A percentile compares a stretch with the other conserved stretches of the same genome.
Evolutionary conservation across 1,284 basidiomycete species (phyloP).

Genomic region (Fereydounia khargensis): DNA sequence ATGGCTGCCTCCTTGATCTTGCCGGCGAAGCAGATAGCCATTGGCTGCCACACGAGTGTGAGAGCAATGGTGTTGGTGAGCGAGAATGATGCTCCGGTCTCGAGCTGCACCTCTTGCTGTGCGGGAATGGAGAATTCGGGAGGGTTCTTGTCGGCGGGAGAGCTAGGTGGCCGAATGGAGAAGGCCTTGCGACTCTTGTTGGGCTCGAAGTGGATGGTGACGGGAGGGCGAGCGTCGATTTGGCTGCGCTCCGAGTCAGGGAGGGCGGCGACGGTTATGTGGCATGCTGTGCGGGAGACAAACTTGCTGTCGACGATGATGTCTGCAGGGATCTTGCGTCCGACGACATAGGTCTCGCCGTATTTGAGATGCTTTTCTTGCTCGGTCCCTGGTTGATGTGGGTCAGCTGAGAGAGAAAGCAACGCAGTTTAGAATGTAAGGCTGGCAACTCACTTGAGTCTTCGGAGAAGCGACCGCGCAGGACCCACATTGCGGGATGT

Average conservation of each 20-base stretch:
- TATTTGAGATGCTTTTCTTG: slow-evolving; percentile 37
- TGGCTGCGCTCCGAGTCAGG: not conserved
- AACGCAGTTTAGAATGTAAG: not conserved
- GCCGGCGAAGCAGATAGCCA: slow-evolving; percentile 27
- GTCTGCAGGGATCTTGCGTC: slow-evolving; percentile 43
- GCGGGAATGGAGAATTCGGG: slow-evolving; percentile 15
- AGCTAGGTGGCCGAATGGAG: slow-evolving; percentile 4
- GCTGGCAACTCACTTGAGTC: slow-evolving; percentile 15
- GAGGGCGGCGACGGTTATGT: slow-evolving; percentile 17
- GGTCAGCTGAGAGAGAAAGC: no score
- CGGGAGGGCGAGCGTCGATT: slow-evolving; percentile 11
- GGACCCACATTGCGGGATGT: slow-evolving; percentile 39
- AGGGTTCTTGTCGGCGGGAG: not conserved
- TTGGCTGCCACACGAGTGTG: slow-evolving; percentile 22
- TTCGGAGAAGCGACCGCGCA: slow-evolving; percentile 33
- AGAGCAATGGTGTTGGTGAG: slow-evolving; percentile 33
- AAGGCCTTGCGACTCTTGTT: slow-evolving; percentile 34
- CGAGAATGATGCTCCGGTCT: slow-evolving; percentile 17
- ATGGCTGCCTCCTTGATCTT: slow-evolving; percentile 17
- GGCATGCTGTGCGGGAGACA: slow-evolving; percentile 26
- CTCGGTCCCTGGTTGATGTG: no score
- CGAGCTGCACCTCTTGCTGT: slow-evolving; percentile 11
- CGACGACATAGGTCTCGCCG: slow-evolving; percentile 35
- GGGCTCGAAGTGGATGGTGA: slow-evolving; percentile 32
- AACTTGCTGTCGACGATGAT: slow-evolving; percentile 43